A percentile compares a stretch with the other conserved stretches of the same genome.
Evolutionary conservation across 106 monocot genomes (phyloP).

Genomic region (Dendrobium huoshanense): DNA sequence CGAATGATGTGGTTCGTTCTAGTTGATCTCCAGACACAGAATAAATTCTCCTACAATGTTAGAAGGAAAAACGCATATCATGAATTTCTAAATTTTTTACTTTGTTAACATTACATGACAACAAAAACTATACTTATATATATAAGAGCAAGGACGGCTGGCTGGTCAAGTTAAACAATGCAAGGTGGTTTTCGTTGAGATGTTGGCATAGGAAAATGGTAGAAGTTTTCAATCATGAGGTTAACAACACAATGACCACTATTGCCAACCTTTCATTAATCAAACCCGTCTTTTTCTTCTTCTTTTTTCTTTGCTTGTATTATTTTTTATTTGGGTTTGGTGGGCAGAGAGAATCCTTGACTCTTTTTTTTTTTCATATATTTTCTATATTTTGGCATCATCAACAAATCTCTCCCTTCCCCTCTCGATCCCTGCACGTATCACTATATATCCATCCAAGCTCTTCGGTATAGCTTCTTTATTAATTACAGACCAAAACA

Average conservation of each 20-base stretch:
- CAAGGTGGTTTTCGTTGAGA: neutral
- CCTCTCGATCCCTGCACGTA: neutral
- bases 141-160: too few relatives aligned
- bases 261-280: neutral
- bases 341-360: constrained; percentile 4
- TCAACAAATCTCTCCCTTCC: neutral
- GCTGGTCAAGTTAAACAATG: too few relatives aligned
- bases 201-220: constrained; percentile 1
- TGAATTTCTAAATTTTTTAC: too few relatives aligned
- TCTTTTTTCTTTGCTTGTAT: neutral
- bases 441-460: neutral
- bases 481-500: neutral
- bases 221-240: constrained; percentile 4
- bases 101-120: too few relatives aligned
- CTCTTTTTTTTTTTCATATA: neutral
- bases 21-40: too few relatives aligned
- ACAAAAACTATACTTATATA: too few relatives aligned
- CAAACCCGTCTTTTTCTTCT: neutral
- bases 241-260: neutral
- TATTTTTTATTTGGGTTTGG: neutral
- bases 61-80: too few relatives aligned
- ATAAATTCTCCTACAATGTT: too few relatives aligned
- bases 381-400: neutral
- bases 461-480: neutral
- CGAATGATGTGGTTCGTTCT: too few relatives aligned